Evolutionary conservation across 805 yeast species (phyloP).

Genomic region (Torulaspora maleeae): DNA sequence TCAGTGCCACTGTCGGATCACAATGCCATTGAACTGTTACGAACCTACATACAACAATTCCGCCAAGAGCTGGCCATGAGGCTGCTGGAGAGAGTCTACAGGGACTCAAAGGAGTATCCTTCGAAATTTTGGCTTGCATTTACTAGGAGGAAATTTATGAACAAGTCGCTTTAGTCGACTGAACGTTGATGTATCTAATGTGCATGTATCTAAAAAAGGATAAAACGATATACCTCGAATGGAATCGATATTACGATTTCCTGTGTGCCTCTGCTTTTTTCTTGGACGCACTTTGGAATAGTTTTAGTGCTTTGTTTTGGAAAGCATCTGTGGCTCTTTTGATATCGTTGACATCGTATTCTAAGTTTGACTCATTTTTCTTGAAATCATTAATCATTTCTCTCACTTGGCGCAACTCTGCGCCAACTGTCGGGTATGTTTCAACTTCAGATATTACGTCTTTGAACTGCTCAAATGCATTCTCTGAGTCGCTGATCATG

Average conservation of each 20-base stretch:
- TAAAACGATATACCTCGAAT: not conserved
- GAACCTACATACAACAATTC: constrained; percentile 82
- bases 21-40: constrained; percentile 71
- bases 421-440: constrained; percentile 40
- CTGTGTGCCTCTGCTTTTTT: constrained; percentile 9
- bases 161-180: constrained; percentile 45
- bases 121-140: constrained; percentile 95
- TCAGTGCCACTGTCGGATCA: constrained; percentile 67
- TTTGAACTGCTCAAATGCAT: constrained; percentile 64
- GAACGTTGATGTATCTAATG: constrained; percentile 5
- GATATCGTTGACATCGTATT: constrained; percentile 46
- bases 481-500: constrained; percentile 78
- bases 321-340: constrained; percentile 65
- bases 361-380: constrained; percentile 45
- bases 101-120: constrained; percentile 55
- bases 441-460: constrained; percentile 43
- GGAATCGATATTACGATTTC: not conserved
- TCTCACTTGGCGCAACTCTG: constrained; percentile 36
- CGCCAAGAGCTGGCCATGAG: constrained; percentile 90
- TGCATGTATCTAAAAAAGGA: constrained; percentile 4
- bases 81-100: constrained; percentile 67
- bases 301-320: constrained; percentile 64
- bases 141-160: constrained; percentile 93
- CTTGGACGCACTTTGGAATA: constrained; percentile 46
- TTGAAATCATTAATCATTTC: constrained; percentile 48